These are phyloP conservation scores for Aspergillus bridgeri DNA, from an alignment of 495 filamentous ascomycete species.

Conservation along the genomic window DNA sequence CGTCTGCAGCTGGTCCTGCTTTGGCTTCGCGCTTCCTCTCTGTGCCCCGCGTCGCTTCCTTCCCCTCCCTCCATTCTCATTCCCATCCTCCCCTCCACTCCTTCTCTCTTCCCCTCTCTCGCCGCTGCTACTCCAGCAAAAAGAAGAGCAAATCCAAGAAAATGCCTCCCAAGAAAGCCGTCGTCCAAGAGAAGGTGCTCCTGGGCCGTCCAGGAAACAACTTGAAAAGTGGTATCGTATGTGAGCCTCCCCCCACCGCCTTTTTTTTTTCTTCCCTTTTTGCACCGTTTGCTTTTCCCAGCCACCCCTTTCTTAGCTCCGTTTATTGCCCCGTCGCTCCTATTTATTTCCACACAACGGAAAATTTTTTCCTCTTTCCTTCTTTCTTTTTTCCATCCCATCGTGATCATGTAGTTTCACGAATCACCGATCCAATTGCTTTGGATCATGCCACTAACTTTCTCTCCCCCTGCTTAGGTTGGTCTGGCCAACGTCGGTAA, in stretches of 20 bases:
- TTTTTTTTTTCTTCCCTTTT: slow-evolving; percentile 30
- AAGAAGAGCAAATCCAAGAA: slow-evolving; percentile 40
- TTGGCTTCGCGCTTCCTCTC: slow-evolving; percentile 24
- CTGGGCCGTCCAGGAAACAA: slow-evolving; percentile 96
- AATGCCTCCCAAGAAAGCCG: slow-evolving; percentile 56
- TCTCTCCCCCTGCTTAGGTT: slow-evolving; percentile 54
- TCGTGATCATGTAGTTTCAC: neutral
- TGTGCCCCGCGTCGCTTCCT: slow-evolving; percentile 24
- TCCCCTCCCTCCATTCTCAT: slow-evolving; percentile 27
- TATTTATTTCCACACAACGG: slow-evolving; percentile 10
- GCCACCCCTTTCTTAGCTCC: slow-evolving; percentile 10
- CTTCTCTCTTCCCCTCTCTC: slow-evolving; percentile 32
- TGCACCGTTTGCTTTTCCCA: slow-evolving; percentile 12
- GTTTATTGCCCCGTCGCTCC: slow-evolving; percentile 12
- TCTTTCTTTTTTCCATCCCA: neutral
- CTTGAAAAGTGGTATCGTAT: slow-evolving; percentile 99
- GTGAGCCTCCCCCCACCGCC: slow-evolving; percentile 51
- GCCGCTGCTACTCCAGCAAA: slow-evolving; percentile 46
- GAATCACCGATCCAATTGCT: neutral
- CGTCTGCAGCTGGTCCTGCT: slow-evolving; percentile 52
- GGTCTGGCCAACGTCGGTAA: slow-evolving; percentile 99
- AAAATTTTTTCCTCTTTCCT: neutral
- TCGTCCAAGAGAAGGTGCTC: slow-evolving; percentile 53
- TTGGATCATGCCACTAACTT: neutral
- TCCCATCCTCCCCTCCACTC: slow-evolving; percentile 20